A percentile compares a stretch with the other conserved stretches of the same genome.
Evolutionary conservation across 768 basidiomycete species (phyloP).

Genomic region (Mrakia frigida): DNA sequence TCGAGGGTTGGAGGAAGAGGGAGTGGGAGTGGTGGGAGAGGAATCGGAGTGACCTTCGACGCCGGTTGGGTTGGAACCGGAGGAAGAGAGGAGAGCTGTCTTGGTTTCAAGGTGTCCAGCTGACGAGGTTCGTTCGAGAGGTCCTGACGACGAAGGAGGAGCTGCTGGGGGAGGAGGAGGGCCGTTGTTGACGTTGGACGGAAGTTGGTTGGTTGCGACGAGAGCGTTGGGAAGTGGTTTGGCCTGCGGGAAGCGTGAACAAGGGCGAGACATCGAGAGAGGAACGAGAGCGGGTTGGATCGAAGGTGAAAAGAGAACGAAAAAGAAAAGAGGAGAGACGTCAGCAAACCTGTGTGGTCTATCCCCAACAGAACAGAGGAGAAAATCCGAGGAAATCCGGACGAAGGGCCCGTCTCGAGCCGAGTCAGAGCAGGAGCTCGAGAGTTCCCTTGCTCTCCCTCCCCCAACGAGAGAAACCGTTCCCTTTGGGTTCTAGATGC

Average conservation of each 20-base stretch:
- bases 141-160: not conserved
- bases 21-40: not conserved
- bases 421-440: not conserved
- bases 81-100: not conserved
- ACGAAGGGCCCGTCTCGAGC: not conserved
- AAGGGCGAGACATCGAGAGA: not conserved
- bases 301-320: not conserved
- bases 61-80: not conserved
- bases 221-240: not conserved
- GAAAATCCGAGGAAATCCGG: not conserved
- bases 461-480: not conserved
- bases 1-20: not conserved
- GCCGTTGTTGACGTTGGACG: not conserved
- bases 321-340: not conserved
- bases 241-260: not conserved
- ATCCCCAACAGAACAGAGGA: not conserved
- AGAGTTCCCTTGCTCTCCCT: not conserved
- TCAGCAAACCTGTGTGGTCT: not conserved
- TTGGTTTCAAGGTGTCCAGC: not conserved
- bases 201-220: not conserved
- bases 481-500: not conserved
- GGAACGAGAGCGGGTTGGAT: not conserved
- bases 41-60: not conserved
- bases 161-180: not conserved
- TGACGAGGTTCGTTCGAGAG: too few species aligned